Evolutionary conservation across 2,329 filamentous ascomycete genomes (phyloP), one percentile per base, ranked within the genome.

Genomic region (Fusarium mundagurra): DNA sequence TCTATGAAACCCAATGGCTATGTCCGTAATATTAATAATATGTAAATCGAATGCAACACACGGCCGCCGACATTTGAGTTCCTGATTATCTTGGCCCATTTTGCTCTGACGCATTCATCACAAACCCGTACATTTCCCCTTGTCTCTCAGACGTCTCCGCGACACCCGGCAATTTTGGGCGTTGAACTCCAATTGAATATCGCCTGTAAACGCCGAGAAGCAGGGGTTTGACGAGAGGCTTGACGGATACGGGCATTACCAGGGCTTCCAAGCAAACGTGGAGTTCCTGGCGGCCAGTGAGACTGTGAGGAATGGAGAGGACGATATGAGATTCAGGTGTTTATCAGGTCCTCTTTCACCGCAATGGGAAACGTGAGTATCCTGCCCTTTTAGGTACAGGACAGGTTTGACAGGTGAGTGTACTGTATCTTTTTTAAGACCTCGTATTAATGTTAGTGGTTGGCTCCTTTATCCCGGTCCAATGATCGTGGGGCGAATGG

Each of bases 121-220:
- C 57, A 55, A 33, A 68, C 24, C 43, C 45, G 61, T 39, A 45
- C 34, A 36, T 27, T 43, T 66, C 48, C 48, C 29, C 24, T 44
- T 39, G 27, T 54, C 41, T 69, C 36, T 38, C 63, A 71, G 38
- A 57, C 47, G 43, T 68, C 39, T 64, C 64, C 68, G n/a, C 58
- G 50, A 55, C 36, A 50, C 61, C 69, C 48, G 60, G 53, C 64
- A 60, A 13, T 61, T 47, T 39, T 47, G 31, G 43, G 34, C 27
- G 33, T 45, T 48, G 29, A 33, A 62, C 64, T 53, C 72, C 69
- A 75, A 75, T 73, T 24, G 64, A 64, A 47, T 51, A 61, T 61
- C 58, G 38, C 48, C 33, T 67, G 63, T 70, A 75, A 61, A 75
- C 72, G 72, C 72, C 69, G 51, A 72, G 64, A 65, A 67, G 55